These are phyloP conservation scores for Gracilaria vermiculophylla DNA, from an alignment of 23 red algal genomes.

Conservation along the genomic window DNA sequence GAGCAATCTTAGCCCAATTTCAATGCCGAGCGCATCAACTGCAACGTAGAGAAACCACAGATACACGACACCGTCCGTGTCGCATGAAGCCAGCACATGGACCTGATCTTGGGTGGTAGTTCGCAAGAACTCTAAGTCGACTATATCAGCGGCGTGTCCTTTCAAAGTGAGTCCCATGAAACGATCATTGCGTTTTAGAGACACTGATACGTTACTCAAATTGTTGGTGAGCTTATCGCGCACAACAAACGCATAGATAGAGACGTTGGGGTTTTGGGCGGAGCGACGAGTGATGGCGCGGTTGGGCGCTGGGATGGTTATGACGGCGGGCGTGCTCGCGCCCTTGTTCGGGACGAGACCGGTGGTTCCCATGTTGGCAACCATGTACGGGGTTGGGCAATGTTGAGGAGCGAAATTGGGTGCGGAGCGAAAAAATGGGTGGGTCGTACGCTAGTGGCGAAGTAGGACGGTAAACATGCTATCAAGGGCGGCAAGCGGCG, in stretches of 20 bases:
- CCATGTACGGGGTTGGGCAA: neutral
- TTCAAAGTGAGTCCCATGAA: constrained; percentile 31
- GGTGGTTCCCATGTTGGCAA: neutral
- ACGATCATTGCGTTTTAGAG: constrained; percentile 44
- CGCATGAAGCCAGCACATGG: constrained; percentile 47
- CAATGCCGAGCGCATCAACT: constrained; percentile 15
- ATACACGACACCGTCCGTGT: constrained; percentile 61
- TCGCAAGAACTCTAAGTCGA: constrained; percentile 61
- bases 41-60: constrained; percentile 71
- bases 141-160: constrained; percentile 52
- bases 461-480: no score
- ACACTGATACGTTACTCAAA: constrained; percentile 12
- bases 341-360: neutral
- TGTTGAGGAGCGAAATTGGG: no score
- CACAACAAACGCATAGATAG: constrained; percentile 33
- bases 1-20: constrained; percentile 24
- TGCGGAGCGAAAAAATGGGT: neutral
- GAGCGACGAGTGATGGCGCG: constrained; percentile 19
- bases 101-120: constrained; percentile 7
- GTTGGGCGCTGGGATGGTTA: constrained; percentile 34
- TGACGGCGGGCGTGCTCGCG: constrained; percentile 2
- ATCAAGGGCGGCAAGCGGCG: no score
- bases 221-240: neutral
- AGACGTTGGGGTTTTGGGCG: constrained; percentile 25
- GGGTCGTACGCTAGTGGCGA: no score